Evolutionary conservation across 371 early-diverging fungal genomes (phyloP).

Genomic region (Basidiobolus meristosporus): DNA sequence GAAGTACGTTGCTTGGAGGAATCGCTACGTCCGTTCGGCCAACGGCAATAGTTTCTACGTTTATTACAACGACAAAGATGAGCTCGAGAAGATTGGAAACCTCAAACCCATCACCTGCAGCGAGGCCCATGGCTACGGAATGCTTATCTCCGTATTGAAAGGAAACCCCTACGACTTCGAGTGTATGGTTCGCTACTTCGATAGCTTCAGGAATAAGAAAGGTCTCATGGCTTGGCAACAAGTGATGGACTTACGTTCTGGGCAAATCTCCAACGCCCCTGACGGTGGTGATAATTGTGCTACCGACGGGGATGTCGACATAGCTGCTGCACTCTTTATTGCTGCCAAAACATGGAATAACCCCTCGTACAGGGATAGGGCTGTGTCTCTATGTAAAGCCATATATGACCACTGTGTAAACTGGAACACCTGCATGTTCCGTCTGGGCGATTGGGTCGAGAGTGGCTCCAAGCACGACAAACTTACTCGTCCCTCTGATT

Average conservation of each 20-base stretch:
- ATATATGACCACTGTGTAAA: conserved; percentile 33
- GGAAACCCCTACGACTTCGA: conserved; percentile 35
- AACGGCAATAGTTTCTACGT: too few species aligned
- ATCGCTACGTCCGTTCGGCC: too few species aligned
- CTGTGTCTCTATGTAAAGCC: conserved; percentile 15
- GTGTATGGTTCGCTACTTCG: conserved; percentile 28
- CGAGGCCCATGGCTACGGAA: conserved; percentile 21
- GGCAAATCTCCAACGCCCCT: conserved; percentile 18
- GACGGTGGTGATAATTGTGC: conserved; percentile 32
- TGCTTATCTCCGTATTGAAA: conserved; percentile 33
- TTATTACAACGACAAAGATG: too few species aligned
- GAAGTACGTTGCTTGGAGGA: too few species aligned
- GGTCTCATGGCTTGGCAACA: conserved; percentile 49
- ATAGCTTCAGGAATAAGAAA: conserved; percentile 22
- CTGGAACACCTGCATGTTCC: conserved; percentile 26
- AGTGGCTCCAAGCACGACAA: conserved; percentile 5
- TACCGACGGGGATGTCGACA: conserved; percentile 37
- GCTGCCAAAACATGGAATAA: conserved; percentile 21
- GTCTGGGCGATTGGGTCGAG: conserved; percentile 37
- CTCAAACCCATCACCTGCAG: background rate
- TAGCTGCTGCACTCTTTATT: conserved; percentile 12
- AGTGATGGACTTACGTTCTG: conserved; percentile 6
- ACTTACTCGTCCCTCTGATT: conserved; percentile 34
- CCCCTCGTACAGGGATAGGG: conserved; percentile 24
- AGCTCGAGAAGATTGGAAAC: too few species aligned